Conservation (phyloP, 495 filamentous ascomycete species). For the Bathelium albidoporum region DNA sequence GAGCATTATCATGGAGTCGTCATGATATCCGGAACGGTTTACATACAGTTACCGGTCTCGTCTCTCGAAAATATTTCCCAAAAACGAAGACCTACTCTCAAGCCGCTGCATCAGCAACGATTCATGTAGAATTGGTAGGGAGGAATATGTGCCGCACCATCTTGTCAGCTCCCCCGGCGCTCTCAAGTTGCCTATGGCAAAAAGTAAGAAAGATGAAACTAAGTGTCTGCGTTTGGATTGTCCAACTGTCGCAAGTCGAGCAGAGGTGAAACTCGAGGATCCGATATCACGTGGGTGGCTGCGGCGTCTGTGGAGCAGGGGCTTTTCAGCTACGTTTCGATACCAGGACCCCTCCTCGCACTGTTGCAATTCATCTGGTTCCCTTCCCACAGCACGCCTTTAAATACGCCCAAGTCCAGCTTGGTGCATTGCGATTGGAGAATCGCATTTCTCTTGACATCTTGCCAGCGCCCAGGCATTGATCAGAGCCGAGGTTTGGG, state of each 20-base stretch:
- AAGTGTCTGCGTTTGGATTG: background rate
- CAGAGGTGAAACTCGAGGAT: slow-evolving; percentile 1
- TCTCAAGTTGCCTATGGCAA: background rate
- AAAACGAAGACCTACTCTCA: slow-evolving; percentile 64
- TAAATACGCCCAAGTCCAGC: background rate
- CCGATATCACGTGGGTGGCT: slow-evolving; percentile 8
- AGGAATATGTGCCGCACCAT: background rate
- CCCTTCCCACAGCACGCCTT: no score
- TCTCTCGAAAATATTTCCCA: slow-evolving; percentile 74
- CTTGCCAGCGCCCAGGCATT: background rate
- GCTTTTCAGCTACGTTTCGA: background rate
- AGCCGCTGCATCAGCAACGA: background rate
- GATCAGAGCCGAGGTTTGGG: background rate
- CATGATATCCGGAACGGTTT: no score
- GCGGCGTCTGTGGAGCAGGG: background rate
- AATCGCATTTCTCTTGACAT: background rate
- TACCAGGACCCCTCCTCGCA: background rate
- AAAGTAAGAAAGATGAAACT: background rate
- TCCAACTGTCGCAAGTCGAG: background rate
- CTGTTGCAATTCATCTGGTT: background rate
- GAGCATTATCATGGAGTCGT: background rate
- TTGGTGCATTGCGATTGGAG: background rate
- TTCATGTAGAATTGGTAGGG: background rate
- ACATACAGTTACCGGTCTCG: slow-evolving; percentile 65
- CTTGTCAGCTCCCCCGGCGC: slow-evolving; percentile 24